phyloP scores from a whole-genome alignment of 1,284 basidiomycete genomes.

The Ganoderma leucocontextum region DNA sequence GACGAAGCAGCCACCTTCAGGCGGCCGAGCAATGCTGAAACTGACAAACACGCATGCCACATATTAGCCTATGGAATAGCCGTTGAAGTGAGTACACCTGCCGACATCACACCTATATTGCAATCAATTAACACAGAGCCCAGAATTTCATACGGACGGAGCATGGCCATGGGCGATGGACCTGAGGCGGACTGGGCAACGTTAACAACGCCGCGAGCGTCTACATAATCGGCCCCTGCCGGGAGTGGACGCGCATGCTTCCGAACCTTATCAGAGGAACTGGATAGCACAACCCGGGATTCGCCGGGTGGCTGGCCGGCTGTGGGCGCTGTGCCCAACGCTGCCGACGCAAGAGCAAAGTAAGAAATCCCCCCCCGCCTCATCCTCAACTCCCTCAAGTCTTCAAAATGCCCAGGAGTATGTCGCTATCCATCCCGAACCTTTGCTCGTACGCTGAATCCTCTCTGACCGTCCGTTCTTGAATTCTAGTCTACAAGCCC shows the following conservation, averaged over 20 bases:
- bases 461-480: conserved; percentile 40
- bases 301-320: conserved; percentile 42
- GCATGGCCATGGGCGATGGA: neutral
- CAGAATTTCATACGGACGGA: neutral
- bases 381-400: conserved; percentile 40
- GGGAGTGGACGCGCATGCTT: neutral
- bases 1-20: neutral
- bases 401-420: conserved; percentile 77
- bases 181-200: neutral
- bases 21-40: neutral
- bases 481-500: conserved; percentile 89
- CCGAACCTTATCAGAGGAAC: conserved; percentile 22
- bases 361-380: conserved; percentile 36
- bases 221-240: neutral
- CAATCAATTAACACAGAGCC: neutral
- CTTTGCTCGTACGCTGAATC: neutral
- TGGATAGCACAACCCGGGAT: conserved; percentile 40
- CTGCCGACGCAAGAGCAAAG: conserved; percentile 28
- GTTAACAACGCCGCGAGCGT: too few species aligned
- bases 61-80: neutral
- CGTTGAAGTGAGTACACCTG: neutral
- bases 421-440: conserved; percentile 22
- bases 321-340: conserved; percentile 21
- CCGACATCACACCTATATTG: neutral
- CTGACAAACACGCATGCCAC: neutral